Base-by-base conservation (phyloP, 129 eudicot genomes). In the Erigeron canadensis region DNA sequence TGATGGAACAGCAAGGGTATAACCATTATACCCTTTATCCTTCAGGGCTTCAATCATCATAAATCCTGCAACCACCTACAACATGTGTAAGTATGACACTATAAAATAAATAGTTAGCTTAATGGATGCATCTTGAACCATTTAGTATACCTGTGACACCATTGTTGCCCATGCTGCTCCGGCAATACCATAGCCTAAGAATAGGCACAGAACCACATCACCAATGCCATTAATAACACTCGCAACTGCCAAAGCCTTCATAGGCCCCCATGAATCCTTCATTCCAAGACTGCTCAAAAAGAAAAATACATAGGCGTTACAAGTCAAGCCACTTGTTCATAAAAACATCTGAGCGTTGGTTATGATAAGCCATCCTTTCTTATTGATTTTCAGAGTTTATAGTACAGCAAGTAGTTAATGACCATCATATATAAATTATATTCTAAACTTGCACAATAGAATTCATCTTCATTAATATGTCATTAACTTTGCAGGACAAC, bases 161-260 rank as follows among this genome's bases (percentile, higher is more conserved):
- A 89, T 85, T 56, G 99, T 95, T 81, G 99, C 99, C 97, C 99
- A 95, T 73, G 99, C 99, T 82, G 99, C 99, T 61, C 97, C 99
- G 56, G 96, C 97, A 63, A 95, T 95, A 75, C 99, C 97, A 69
- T 87, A 95, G 69, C 86, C 88, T 19, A 95, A 81, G 77, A 65
- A 84, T 75, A 85, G 80, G 81, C 97, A 90, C 13, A 95, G 75
- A 45, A 88, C 85, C 62, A 95, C 77, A 60, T 90, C 97, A 65
- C 99, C 99, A 65, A 88, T 17, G 45, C 88, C 94, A 72, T 95
- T 95, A 69, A 95, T 83, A 47, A 71, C 84, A 78, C 89, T 84
- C 66, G 99, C 97, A 75, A 78, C 93, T 63, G 86, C 90, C 71
- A 95, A 61, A 77, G 97, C 99, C 91, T 90, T 90, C 67, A 94